A percentile compares a stretch with the other conserved stretches of the same genome.
Conservation (phyloP, 805 yeast genomes). For the Barnettozyma californica region DNA sequence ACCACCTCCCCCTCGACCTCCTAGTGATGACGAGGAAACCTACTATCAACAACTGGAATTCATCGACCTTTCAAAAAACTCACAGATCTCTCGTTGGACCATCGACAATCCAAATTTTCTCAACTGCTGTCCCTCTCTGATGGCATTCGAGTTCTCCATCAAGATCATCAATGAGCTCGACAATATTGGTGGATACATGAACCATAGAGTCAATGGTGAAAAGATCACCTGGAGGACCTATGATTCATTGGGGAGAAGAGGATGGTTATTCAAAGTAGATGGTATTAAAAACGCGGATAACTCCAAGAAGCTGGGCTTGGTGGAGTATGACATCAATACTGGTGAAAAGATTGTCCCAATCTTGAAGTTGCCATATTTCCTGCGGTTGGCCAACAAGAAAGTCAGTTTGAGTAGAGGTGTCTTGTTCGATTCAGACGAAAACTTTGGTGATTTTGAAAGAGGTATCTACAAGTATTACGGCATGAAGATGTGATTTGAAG, state of each 20-base stretch:
- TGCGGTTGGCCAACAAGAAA: constrained; percentile 35
- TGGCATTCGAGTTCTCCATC: constrained; percentile 63
- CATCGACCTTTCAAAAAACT: constrained; percentile 64
- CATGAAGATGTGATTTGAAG: constrained; percentile 27
- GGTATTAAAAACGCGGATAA: constrained; percentile 30
- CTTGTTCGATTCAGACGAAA: constrained; percentile 32
- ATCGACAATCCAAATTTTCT: constrained; percentile 43
- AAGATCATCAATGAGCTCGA: constrained; percentile 47
- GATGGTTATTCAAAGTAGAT: constrained; percentile 64
- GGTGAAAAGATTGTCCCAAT: constrained; percentile 51
- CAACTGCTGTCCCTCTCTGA: constrained; percentile 42
- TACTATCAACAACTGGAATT: constrained; percentile 39
- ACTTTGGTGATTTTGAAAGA: constrained; percentile 38
- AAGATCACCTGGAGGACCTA: constrained; percentile 26
- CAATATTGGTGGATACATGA: constrained; percentile 21
- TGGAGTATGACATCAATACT: constrained; percentile 56
- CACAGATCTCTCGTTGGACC: constrained; percentile 54
- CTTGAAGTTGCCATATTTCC: constrained; percentile 33
- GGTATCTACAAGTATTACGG: constrained; percentile 41
- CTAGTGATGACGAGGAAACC: constrained; percentile 6
- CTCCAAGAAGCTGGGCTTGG: constrained; percentile 30
- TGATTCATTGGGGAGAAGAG: constrained; percentile 60
- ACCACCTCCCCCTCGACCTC: constrained; percentile 3
- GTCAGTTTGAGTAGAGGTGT: constrained; percentile 32
- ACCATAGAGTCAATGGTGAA: constrained; percentile 20